Base-by-base conservation (phyloP, 176 grass and related monocot species). In the Ampelocalamus luodianensis region DNA sequence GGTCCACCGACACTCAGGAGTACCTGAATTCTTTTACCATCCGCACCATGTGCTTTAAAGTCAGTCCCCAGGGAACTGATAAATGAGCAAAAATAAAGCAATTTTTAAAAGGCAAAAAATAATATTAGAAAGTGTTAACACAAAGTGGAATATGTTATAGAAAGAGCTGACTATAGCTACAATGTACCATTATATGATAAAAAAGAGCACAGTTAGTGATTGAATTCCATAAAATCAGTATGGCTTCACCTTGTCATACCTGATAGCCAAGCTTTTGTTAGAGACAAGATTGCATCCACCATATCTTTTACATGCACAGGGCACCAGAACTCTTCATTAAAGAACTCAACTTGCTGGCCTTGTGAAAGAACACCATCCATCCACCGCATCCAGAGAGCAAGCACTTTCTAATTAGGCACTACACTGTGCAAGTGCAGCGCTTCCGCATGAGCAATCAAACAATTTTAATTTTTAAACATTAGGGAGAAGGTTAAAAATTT, bases 301-400 rank as follows among this genome's bases (percentile, higher is more conserved):
- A 98, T 73, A 81, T 98, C 93, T 86, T 98, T 87, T 29, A 95
- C 95, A 91, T 92, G 93, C 49, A 98, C 85, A 77, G 96, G 93
- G 67, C 96, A 98, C 10, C 91, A 81, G 55, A 88, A 90, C 65
- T 98, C 93, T 72, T 98, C 95, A 43, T 92, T 42, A 60, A 95
- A 98, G 70, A 98, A 98, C 17, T 90, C 83, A 82, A 93, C 91
- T 87, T 98, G 82, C 17, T 92, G 88, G 80, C 96, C 89, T 87
- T 87, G 80, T 77, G 88, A 92, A 86, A 98, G 96, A 69, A 93
- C 93, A 76, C 29, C 16, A 64, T 98, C 85, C 90, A 98, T 98
- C 96, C 96, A 98, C 93, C 95, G 89, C 91, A 92, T 74, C 74
- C 67, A 80, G 82, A 90, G 61, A 77, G 6, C 60, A 90, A 29